These are phyloP conservation scores for Micractinium conductrix DNA, from an alignment of 139 green algal species.

Conservation along the genomic window DNA sequence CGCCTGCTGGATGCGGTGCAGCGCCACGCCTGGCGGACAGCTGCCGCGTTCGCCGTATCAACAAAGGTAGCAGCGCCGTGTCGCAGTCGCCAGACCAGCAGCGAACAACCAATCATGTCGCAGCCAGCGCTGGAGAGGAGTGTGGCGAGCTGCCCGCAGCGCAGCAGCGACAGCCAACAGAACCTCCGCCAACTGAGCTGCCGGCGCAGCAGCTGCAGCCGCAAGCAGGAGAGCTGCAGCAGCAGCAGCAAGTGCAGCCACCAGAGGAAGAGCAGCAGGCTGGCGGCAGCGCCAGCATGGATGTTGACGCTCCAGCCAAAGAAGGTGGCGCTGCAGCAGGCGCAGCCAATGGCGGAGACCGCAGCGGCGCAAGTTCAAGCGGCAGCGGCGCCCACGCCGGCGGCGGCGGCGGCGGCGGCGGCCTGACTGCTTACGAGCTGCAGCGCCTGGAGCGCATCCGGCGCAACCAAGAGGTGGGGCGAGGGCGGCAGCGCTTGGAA, in stretches of 20 bases:
- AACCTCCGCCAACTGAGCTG: conserved; percentile 56
- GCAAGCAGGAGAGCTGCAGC: conserved; percentile 44
- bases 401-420: not conserved
- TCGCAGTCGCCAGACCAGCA: not conserved
- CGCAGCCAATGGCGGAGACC: not conserved
- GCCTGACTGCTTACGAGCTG: conserved; percentile 28
- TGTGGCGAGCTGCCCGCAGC: too few relatives aligned
- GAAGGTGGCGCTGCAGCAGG: not conserved
- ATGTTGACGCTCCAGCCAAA: conserved; percentile 50
- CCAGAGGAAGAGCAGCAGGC: not conserved
- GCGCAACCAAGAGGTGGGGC: conserved; percentile 28
- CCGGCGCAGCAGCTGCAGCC: conserved; percentile 58
- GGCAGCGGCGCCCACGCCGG: not conserved
- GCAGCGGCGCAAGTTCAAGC: not conserved
- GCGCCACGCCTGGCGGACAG: too few relatives aligned
- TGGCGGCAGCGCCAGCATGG: conserved; percentile 20
- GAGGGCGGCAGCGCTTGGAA: too few relatives aligned
- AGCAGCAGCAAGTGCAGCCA: not conserved
- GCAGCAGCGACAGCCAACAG: too few relatives aligned
- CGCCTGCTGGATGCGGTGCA: too few relatives aligned
- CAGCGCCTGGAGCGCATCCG: conserved; percentile 31
- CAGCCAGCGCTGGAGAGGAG: too few relatives aligned
- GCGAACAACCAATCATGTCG: too few relatives aligned
- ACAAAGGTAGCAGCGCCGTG: too few relatives aligned
- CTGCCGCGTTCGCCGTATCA: too few relatives aligned